A percentile compares a stretch with the other conserved stretches of the same genome.
phyloP scores from a whole-genome alignment of 2,329 filamentous ascomycete genomes.

The Didymella pomorum region DNA sequence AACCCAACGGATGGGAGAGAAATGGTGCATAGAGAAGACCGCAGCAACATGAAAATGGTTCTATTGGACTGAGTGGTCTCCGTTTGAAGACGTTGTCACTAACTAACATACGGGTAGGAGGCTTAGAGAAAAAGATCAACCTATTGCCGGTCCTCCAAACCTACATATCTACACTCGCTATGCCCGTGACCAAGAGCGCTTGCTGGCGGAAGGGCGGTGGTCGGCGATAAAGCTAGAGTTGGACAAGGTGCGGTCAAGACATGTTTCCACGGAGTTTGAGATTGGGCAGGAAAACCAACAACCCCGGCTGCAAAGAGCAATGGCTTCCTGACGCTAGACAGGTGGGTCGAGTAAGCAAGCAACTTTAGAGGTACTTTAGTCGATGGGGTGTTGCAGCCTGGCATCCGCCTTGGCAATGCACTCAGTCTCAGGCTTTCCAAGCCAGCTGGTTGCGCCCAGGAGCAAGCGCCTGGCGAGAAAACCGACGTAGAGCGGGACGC shows the following conservation, averaged over 20 bases:
- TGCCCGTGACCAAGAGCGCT: neutral
- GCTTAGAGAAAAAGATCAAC: neutral
- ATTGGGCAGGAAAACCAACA: neutral
- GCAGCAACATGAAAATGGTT: neutral
- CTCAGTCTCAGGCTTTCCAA: neutral
- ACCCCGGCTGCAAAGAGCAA: neutral
- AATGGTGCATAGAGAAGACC: neutral
- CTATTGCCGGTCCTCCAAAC: neutral
- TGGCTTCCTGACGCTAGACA: neutral
- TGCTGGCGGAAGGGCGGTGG: neutral
- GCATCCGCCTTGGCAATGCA: conserved; percentile 19
- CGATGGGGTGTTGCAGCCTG: conserved; percentile 31
- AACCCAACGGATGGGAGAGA: conserved; percentile 8
- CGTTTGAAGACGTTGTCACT: neutral
- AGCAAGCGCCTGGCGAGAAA: neutral
- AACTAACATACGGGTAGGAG: neutral
- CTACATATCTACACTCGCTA: neutral
- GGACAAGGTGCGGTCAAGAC: neutral
- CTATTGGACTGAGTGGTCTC: conserved; percentile 5
- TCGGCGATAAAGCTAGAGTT: neutral
- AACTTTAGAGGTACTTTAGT: conserved; percentile 33
- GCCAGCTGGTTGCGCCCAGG: neutral
- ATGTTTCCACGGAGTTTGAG: neutral
- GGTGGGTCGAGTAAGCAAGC: neutral
- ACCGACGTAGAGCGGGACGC: neutral